A percentile compares a stretch with the other conserved stretches of the same genome.
Evolutionary conservation across 2,329 filamentous ascomycete species (phyloP).

Genomic region (Diaporthe vaccinii): DNA sequence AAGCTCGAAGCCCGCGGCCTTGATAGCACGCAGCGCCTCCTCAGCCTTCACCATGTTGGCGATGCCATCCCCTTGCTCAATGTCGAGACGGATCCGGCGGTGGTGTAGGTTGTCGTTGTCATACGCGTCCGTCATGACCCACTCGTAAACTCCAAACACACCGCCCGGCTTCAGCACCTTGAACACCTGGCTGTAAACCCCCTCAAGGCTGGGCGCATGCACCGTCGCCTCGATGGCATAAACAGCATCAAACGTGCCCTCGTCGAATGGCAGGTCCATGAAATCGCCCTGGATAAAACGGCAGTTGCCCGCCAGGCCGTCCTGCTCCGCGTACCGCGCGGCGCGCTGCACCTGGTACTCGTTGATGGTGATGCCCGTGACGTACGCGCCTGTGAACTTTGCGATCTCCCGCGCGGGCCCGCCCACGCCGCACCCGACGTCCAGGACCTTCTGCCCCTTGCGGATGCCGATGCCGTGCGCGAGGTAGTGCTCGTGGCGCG

Average conservation of each 20-base stretch:
- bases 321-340: conserved; percentile 74
- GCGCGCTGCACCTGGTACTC: conserved; percentile 85
- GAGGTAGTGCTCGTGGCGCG: conserved; percentile 83
- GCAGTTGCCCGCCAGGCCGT: conserved; percentile 75
- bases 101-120: conserved; percentile 77
- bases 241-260: conserved; percentile 80
- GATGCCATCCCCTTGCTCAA: conserved; percentile 83
- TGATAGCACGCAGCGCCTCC: conserved; percentile 75
- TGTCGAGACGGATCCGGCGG: conserved; percentile 78
- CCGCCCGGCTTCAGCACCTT: conserved; percentile 82
- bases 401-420: conserved; percentile 82
- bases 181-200: conserved; percentile 81
- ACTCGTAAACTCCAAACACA: conserved; percentile 83
- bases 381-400: conserved; percentile 77
- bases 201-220: conserved; percentile 79
- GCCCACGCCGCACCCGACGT: conserved; percentile 84
- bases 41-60: conserved; percentile 81
- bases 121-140: conserved; percentile 84
- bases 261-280: conserved; percentile 83
- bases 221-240: conserved; percentile 86
- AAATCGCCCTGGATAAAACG: conserved; percentile 82
- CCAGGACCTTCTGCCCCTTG: conserved; percentile 76
- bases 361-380: conserved; percentile 83
- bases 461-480: conserved; percentile 78
- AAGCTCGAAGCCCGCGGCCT: conserved; percentile 77